Base-by-base conservation (phyloP, 2,329 filamentous ascomycete genomes). In the Aspergillus piperis region DNA sequence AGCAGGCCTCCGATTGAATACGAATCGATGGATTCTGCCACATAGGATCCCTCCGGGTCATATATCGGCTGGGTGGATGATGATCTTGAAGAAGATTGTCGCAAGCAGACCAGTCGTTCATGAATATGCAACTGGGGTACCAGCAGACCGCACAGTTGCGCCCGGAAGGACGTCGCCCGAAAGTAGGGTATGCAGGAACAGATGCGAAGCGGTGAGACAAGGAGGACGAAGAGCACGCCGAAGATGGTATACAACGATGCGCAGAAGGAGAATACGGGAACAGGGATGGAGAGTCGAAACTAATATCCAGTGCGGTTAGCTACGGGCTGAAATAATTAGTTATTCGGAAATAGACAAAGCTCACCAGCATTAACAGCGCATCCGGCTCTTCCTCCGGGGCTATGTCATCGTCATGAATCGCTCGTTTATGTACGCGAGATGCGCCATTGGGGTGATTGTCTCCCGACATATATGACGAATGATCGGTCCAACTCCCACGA, bases 161-260 rank as follows among this genome's bases (percentile, higher is more conserved):
- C 71, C 38, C 76, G 73, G 57, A 85, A 81, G 1, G 80, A 72
- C 10, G 77, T 79, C 32, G 80, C 77, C 54, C 75, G 75, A 52
- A 79, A 72, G 62, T 77, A 79, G 52, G 73, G 67, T 17, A 75
- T 69, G 44, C 73, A 70, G 36, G 80, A 78, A 74, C 82, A 86
- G 61, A 87, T 71, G 47, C 83, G 82, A 49, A 88, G 72, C 5
- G 85, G 85, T 41, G 81, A 79, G 44, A 83, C 75, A 50, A 85
- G 62, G 57, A 83, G 63, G 58, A 84, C 80, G 63, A 82, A 76
- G 64, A 86, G 52, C 48, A 86, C 66, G 13, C 82, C 79, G 63
- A 83, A 73, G 58, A 83, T 64, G 17, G 85, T 82, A 77, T 85
- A 88, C 52, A 86, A 60, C 41, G 79, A 77, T 64, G 84, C 82